Base-by-base conservation (phyloP, 2,329 filamentous ascomycete species). In the Fusarium sp. region DNA sequence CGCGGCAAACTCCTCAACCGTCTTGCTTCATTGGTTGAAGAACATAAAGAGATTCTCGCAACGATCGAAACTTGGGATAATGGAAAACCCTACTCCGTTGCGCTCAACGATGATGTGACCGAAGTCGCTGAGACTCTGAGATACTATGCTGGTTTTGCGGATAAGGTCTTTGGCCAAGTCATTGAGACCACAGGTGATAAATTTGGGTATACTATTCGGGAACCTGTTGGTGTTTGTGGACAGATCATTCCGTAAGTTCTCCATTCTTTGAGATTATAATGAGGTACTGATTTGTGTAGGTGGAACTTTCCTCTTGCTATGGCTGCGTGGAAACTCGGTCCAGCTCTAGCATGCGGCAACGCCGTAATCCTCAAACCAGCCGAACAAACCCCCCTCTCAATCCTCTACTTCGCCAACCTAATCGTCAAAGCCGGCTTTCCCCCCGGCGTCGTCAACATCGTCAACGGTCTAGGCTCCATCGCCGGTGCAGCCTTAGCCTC, bases 61-160 rank as follows among this genome's bases (percentile, higher is more conserved):
- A 84, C 84, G 3, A 79, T 86, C 9, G 93, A 97, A 81, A 92
- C 93, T 0, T 95, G 92, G 92, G 93, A 96, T 76, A 95, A 94
- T 73, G 93, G 91, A 78, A 80, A 80, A 62, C 90, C 91, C 2
- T 93, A 92, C 79, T 79, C 81, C 3, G 89, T 90, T 15, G 84
- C 92, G 0, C 76, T 90, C n/a, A 85, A 84, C 44, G 91, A 91
- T 54, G 92, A 95, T 75, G 71, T 94, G 8, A 82, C 78, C 2
- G 81, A 83, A 65, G 80, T 81, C 15, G 73, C 80, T 7, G 74
- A 73, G 59, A 80, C 89, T 16, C 81, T 90, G 44, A 89, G 90
- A 71, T 95, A 95, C 80, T 95, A 95, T 76, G 91, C 88, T 45
- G 92, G 92, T 32, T 95, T 88, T 80, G 91, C 92, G 24, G 92